A percentile compares a stretch with the other conserved stretches of the same genome.
phyloP scores from a whole-genome alignment of 441 rosid species.

The Erodium moschatum region DNA sequence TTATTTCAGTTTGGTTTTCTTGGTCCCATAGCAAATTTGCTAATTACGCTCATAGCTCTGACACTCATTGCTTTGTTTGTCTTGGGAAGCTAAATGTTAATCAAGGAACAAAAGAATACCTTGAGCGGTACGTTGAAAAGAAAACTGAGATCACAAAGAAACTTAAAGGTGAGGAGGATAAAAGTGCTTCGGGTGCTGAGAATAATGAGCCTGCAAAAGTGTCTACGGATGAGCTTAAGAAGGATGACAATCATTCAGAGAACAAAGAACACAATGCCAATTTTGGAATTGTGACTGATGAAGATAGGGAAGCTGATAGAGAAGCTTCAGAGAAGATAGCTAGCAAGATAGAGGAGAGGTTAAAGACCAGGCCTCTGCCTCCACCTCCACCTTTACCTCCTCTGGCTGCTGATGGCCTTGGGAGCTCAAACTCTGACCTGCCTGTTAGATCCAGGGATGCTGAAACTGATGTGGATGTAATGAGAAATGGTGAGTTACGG shows the following conservation, averaged over 20 bases:
- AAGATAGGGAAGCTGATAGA: conserved; percentile 69
- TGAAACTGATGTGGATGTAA: conserved; percentile 45
- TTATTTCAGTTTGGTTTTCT: not conserved
- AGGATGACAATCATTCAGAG: conserved; percentile 38
- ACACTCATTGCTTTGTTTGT: not conserved
- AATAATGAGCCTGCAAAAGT: conserved; percentile 36
- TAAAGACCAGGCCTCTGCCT: conserved; percentile 73
- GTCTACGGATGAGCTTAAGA: conserved; percentile 30
- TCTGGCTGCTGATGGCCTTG: conserved; percentile 41
- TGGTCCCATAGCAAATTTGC: not conserved
- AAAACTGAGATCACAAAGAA: conserved; percentile 63
- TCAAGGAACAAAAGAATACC: conserved; percentile 82
- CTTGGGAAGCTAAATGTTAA: conserved; percentile 62
- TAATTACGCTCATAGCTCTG: not conserved
- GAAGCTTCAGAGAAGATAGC: conserved; percentile 64
- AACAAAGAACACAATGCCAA: conserved; percentile 55
- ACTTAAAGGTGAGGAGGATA: conserved; percentile 48
- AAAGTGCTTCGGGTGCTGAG: conserved; percentile 28
- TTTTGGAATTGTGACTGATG: conserved; percentile 70
- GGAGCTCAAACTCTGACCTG: conserved; percentile 40
- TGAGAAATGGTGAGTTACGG: no score
- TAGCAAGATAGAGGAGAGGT: conserved; percentile 71
- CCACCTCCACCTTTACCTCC: conserved; percentile 57
- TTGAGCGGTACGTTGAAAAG: conserved; percentile 69
- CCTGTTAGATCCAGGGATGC: conserved; percentile 57